Conservation (phyloP, 2,329 filamentous ascomycete genomes). For the Phyllosticta citribraziliensis region DNA sequence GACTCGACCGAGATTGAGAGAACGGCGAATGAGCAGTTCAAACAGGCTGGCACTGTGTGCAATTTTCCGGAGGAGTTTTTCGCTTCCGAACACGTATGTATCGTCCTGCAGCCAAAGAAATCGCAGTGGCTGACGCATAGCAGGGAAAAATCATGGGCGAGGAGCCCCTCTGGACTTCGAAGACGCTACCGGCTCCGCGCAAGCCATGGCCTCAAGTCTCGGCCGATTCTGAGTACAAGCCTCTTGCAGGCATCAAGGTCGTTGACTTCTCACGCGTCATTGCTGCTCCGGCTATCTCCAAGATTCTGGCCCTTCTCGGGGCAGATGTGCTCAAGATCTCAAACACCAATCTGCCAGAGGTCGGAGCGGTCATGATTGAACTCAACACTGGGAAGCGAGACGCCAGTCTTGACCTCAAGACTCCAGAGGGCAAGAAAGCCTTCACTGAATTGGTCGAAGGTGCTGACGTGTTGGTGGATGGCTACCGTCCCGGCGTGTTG, state of each 20-base stretch:
- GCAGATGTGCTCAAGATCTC: slow-evolving; percentile 40
- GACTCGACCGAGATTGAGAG: slow-evolving; percentile 26
- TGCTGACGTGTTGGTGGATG: slow-evolving; percentile 43
- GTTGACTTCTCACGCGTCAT: slow-evolving; percentile 43
- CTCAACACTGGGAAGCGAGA: slow-evolving; percentile 45
- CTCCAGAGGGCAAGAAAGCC: slow-evolving; percentile 28
- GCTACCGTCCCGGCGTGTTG: slow-evolving; percentile 40
- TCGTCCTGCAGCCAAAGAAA: neutral
- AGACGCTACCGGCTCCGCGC: neutral
- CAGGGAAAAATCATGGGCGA: slow-evolving; percentile 4
- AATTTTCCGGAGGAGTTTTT: slow-evolving; percentile 30
- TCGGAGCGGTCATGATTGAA: slow-evolving; percentile 34
- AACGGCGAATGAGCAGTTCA: slow-evolving; percentile 27
- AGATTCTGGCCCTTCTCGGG: slow-evolving; percentile 36
- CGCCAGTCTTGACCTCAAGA: slow-evolving; percentile 33
- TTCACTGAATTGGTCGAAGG: slow-evolving; percentile 35
- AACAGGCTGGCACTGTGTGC: slow-evolving; percentile 33
- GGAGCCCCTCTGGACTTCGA: slow-evolving; percentile 2
- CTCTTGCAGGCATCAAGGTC: slow-evolving; percentile 40
- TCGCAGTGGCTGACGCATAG: neutral
- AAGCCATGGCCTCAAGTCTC: neutral
- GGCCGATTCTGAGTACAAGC: slow-evolving; percentile 13
- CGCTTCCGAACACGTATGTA: slow-evolving; percentile 28
- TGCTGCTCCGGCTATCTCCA: slow-evolving; percentile 36
- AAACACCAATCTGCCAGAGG: slow-evolving; percentile 29